Conservation (phyloP, 2,329 filamentous ascomycete species). For the Venturia nashicola region DNA sequence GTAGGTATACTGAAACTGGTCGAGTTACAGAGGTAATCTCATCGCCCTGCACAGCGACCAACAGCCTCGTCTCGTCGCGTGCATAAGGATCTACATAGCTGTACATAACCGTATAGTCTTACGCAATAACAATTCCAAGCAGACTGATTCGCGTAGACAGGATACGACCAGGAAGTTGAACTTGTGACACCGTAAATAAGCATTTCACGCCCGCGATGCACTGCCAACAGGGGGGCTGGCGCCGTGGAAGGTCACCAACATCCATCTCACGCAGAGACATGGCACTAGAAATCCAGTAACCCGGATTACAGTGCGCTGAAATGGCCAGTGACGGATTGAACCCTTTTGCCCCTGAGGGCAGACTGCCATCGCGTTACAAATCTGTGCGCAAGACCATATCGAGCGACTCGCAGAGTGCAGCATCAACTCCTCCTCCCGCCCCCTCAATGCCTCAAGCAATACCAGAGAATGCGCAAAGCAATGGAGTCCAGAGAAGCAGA, state of each 20-base stretch:
- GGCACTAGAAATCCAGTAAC: not conserved
- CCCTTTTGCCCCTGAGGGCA: not conserved
- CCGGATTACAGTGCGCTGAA: not conserved
- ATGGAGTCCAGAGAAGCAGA: slow-evolving; percentile 21
- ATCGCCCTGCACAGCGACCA: not conserved
- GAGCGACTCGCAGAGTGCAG: slow-evolving; percentile 15
- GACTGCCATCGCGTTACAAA: slow-evolving; percentile 29
- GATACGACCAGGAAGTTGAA: not conserved
- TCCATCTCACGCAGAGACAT: not conserved
- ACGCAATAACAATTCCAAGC: not conserved
- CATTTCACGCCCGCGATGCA: not conserved
- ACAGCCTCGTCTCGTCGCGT: not conserved
- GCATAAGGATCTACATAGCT: not conserved
- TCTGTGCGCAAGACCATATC: slow-evolving; percentile 38
- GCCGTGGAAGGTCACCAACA: not conserved
- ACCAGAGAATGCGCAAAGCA: not conserved
- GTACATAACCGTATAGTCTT: not conserved
- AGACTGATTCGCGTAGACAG: not conserved
- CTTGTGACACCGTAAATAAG: not conserved
- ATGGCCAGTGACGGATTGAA: not conserved
- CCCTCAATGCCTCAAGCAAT: slow-evolving; percentile 10
- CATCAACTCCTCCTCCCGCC: slow-evolving; percentile 10
- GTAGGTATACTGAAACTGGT: not conserved
- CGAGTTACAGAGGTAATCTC: not conserved
- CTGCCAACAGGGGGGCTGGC: not conserved